Evolutionary conservation across 2,329 filamentous ascomycete species (phyloP).

Genomic region (Phialophora tarda): DNA sequence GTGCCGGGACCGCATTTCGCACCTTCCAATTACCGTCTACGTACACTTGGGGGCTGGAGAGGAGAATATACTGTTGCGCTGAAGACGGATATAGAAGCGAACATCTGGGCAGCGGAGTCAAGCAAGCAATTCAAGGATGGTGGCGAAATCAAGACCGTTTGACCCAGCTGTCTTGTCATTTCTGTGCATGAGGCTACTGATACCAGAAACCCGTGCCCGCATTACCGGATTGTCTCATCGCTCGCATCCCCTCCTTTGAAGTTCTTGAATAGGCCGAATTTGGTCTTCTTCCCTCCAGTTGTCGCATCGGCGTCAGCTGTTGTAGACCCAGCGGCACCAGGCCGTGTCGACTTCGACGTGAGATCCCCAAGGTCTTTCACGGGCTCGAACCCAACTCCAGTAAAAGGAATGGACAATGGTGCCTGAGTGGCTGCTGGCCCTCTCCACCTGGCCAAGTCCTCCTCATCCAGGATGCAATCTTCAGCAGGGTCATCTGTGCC

Average conservation of each 20-base stretch:
- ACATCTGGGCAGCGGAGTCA: neutral
- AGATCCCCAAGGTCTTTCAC: neutral
- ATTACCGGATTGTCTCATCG: neutral
- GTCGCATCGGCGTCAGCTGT: neutral
- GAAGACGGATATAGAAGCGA: neutral
- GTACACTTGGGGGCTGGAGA: neutral
- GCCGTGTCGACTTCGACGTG: neutral
- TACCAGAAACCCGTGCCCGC: neutral
- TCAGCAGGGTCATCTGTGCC: constrained; percentile 35
- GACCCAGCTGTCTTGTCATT: neutral
- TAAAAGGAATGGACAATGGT: neutral
- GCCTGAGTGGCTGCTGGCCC: neutral
- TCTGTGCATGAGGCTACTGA: neutral
- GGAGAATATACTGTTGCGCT: neutral
- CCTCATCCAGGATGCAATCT: constrained; percentile 35
- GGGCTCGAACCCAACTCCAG: neutral
- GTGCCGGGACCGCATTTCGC: too few species aligned
- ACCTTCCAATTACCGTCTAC: neutral
- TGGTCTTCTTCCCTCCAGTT: neutral
- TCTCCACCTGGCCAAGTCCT: constrained; percentile 24
- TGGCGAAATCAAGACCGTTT: neutral
- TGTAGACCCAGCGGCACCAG: neutral
- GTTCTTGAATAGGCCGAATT: neutral
- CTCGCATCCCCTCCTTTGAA: neutral
- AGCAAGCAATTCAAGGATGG: neutral